Percentiles rank a stretch among this genome's conserved stretches.
Conservation (phyloP, 2,329 filamentous ascomycete genomes). For the Cylindrodendrum hubeiense region DNA sequence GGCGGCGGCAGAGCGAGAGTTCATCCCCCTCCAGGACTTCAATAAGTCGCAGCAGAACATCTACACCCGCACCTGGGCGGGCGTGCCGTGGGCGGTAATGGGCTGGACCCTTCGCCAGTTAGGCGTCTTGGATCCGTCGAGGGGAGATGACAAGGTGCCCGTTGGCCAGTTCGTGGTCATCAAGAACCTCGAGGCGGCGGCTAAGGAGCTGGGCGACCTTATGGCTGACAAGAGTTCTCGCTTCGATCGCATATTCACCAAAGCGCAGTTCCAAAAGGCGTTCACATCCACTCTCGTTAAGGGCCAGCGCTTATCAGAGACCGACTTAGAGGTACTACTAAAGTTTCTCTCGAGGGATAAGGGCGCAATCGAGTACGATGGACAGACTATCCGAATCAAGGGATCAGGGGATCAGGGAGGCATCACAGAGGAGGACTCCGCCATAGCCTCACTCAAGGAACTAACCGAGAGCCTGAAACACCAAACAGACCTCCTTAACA, state of each 20-base stretch:
- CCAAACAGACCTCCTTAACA: conserved; percentile 75
- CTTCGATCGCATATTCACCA: conserved; percentile 77
- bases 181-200: conserved; percentile 70
- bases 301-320: conserved; percentile 65
- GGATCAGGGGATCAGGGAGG: conserved; percentile 58
- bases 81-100: conserved; percentile 77
- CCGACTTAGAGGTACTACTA: conserved; percentile 78
- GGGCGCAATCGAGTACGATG: conserved; percentile 69
- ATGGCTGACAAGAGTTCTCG: conserved; percentile 58
- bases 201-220: conserved; percentile 64
- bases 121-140: conserved; percentile 66
- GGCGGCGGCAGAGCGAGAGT: conserved; percentile 74
- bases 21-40: conserved; percentile 81
- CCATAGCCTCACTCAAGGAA: conserved; percentile 86
- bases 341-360: conserved; percentile 78
- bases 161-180: conserved; percentile 75
- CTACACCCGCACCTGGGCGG: conserved; percentile 77
- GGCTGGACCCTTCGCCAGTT: conserved; percentile 81
- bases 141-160: conserved; percentile 67
- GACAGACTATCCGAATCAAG: conserved; percentile 81
- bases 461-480: conserved; percentile 80
- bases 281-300: conserved; percentile 67
- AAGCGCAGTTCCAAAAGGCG: conserved; percentile 70
- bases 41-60: conserved; percentile 75
- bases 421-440: conserved; percentile 83